Base-by-base conservation (phyloP, 495 filamentous ascomycete species). In the Emericellopsis terricola region DNA sequence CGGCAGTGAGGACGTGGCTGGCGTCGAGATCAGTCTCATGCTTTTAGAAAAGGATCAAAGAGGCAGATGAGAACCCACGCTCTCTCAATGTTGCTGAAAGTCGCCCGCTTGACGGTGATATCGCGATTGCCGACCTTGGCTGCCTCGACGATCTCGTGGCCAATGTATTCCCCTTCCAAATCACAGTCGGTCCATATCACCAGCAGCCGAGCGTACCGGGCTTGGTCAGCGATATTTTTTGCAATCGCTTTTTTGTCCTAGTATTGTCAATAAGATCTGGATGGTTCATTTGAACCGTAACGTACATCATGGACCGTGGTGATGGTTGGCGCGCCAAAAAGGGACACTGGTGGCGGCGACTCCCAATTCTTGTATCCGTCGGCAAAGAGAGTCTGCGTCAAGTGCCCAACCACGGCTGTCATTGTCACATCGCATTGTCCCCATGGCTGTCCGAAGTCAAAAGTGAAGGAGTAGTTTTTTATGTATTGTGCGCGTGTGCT, bases 121-220 rank as follows among this genome's bases (percentile, higher is more conserved):
- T 61, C 58, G 14, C 61, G 45, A 46, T 94, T 96, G 15, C 71
- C 75, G 46, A 69, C 68, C 35, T 60, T 61, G 13, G 91, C 89
- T 23, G 84, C 74, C 37, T 79, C 69, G 24, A 83, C 73, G 33
- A 97, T 84, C 47, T 96, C 91, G n/a, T 78, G 60, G 1, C 89
- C 89, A 40, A 97, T 97, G 45, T 94, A 77, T 54, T 97, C 89
- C 11, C 89, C 89, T 64, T 97, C 89, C 32, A 86, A 74, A 63
- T 97, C 89, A 56, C 89, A 96, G 64, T 97, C 89, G 1, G 89
- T 97, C 89, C 89, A 97, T 45, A 97, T 93, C 52, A 84, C 89
- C 10, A 97, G 63, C 14, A 71, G 71, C 43, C 62, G 65, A 35
- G 70, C 59, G 43, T 68, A 63, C 29, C 67, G 68, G 9, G 91